Evolutionary conservation across 1,284 basidiomycete species (phyloP), one percentile per base, ranked within the genome.

Genomic region (Salmacisia buchloeana): DNA sequence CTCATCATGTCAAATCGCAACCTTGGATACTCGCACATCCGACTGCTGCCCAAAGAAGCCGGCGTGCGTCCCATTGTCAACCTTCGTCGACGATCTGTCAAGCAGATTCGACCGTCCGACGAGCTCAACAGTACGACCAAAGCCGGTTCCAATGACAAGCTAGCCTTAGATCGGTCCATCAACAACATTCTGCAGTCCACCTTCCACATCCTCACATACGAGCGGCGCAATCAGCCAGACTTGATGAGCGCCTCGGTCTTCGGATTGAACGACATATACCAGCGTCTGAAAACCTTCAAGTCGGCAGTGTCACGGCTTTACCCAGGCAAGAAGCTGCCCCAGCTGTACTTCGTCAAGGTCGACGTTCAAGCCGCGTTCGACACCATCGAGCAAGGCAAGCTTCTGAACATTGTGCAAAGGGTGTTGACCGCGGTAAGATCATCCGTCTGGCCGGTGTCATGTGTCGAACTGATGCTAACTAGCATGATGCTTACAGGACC

Each of bases 311-410:
- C 27, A 15, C 13, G 27, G 3, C 6, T 18, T 5, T 18, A 13
- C 18, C 18, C 10, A 31, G 6, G 49, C 3, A 7, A 15, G 18
- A 18, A 15, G 7, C 23, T 62, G 56, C 35, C 13, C 1, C 23
- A 57, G 70, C 59, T 69, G n/a, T 97, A 93, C 79, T 94, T 98
- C 74, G 92, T 94, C 66, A 98, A 98, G 80, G 87, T 96, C 33
- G 96, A 99, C 76, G 91, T 98, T 15, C 88, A 89, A 66, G 89
- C 92, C 0, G 96, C 93, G 66, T 99, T 97, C 82, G 96, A 99
- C 80, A 92, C 90, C 0, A 97, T 98, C 68, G 88, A 93, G 46
- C 96, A 98, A 78, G 84, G 85, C 25, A 93, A 89, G 74, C 81
- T 98, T 56, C 81, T 98, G 15, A 82, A 85, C 36, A 91, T 98